A percentile compares a stretch with the other conserved stretches of the same genome.
phyloP scores from a whole-genome alignment of 78 protist genomes.

The Dictyostelium intermedium region DNA sequence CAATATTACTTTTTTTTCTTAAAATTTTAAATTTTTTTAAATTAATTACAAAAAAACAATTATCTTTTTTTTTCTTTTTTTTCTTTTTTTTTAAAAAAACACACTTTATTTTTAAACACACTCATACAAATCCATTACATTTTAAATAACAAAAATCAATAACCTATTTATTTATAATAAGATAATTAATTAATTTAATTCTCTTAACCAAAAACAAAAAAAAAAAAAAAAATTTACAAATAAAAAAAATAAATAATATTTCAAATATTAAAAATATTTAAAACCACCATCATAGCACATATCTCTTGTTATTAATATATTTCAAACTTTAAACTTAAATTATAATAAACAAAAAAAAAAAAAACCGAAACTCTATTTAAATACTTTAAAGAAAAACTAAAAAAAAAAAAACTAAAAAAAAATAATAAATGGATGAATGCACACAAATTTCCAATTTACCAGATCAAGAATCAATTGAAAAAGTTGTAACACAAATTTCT shows the following conservation, averaged over 20 bases:
- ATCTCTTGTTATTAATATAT: not conserved
- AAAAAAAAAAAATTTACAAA: not conserved
- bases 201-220: not conserved
- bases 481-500: slow-evolving; percentile 6
- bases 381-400: too few relatives aligned
- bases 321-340: not conserved
- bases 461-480: slow-evolving; percentile 38
- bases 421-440: slow-evolving; percentile 52
- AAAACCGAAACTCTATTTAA: not conserved
- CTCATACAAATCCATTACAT: not conserved
- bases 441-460: not conserved
- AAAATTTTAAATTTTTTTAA: not conserved
- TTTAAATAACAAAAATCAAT: not conserved
- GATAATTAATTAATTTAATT: not conserved
- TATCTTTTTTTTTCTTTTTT: not conserved
- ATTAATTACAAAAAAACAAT: not conserved
- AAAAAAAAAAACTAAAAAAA: not conserved
- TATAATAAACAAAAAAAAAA: not conserved
- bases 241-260: too few relatives aligned
- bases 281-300: too few relatives aligned
- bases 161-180: not conserved
- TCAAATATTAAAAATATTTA: too few relatives aligned
- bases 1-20: not conserved
- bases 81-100: too few relatives aligned
- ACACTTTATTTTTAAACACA: not conserved